phyloP scores from a whole-genome alignment of 2,329 filamentous ascomycete genomes.

The Lachnellula suecica region DNA sequence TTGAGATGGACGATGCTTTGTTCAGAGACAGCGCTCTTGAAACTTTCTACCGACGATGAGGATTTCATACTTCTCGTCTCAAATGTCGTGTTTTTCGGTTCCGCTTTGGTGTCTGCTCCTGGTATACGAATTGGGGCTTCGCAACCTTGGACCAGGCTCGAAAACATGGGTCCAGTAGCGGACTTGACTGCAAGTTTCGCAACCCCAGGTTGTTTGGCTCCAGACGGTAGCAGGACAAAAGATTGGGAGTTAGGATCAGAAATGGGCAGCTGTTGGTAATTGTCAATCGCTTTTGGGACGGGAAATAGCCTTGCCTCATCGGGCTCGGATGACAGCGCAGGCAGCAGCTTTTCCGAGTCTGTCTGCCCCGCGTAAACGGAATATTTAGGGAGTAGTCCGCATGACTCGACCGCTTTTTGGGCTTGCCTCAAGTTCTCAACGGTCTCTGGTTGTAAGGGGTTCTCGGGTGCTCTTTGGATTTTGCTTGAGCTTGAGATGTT shows the following conservation, averaged over 20 bases:
- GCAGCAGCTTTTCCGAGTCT: too few relatives aligned
- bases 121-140: neutral
- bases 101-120: neutral
- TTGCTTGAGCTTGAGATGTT: slow-evolving; percentile 19
- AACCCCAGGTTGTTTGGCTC: neutral
- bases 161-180: neutral
- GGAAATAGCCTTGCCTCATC: too few relatives aligned
- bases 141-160: neutral
- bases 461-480: slow-evolving; percentile 7
- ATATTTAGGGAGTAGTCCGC: slow-evolving; percentile 8
- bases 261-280: too few relatives aligned
- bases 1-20: slow-evolving; percentile 5
- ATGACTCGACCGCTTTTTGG: slow-evolving; percentile 6
- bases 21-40: slow-evolving; percentile 15
- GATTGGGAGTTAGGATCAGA: neutral
- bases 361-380: neutral
- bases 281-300: too few relatives aligned
- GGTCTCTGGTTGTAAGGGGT: slow-evolving; percentile 15
- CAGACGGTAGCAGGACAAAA: neutral
- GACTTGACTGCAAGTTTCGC: neutral
- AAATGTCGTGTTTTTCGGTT: neutral
- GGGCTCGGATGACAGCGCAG: too few relatives aligned
- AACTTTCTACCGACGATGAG: slow-evolving; percentile 13
- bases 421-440: slow-evolving; percentile 14
- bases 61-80: slow-evolving; percentile 10